These are phyloP conservation scores for Suhomyces taliae DNA, from an alignment of 1,139 yeast genomes.

Conservation along the genomic window DNA sequence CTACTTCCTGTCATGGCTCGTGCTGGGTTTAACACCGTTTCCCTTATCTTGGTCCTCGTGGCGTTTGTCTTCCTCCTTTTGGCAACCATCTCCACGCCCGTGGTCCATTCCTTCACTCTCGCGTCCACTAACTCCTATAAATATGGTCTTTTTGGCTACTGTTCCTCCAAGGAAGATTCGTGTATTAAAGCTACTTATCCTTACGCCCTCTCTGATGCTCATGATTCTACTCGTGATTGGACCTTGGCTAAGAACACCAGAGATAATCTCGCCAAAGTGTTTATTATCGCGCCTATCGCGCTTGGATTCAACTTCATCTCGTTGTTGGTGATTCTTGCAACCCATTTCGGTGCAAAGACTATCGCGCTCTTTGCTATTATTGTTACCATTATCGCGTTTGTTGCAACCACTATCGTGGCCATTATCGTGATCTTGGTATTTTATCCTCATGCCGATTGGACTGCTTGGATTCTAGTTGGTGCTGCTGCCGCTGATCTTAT, in stretches of 20 bases:
- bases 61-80: constrained; percentile 50
- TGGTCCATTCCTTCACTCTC: constrained; percentile 36
- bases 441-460: constrained; percentile 65
- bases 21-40: constrained; percentile 30
- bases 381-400: constrained; percentile 44
- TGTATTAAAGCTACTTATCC: constrained; percentile 38
- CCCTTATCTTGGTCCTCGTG: constrained; percentile 29
- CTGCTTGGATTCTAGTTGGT: constrained; percentile 68
- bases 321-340: constrained; percentile 10
- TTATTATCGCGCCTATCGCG: constrained; percentile 81
- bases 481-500: constrained; percentile 57
- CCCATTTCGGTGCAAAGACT: constrained; percentile 12
- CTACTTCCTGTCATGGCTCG: constrained; percentile 15
- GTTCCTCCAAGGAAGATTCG: constrained; percentile 39
- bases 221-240: constrained; percentile 27
- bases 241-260: constrained; percentile 50
- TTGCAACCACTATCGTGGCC: constrained; percentile 53
- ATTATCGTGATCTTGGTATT: constrained; percentile 56
- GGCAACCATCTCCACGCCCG: constrained; percentile 53
- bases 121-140: constrained; percentile 43
- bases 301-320: constrained; percentile 67
- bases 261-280: constrained; percentile 63
- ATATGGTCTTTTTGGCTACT: constrained; percentile 89
- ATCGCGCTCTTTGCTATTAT: constrained; percentile 26
- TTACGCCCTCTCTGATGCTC: constrained; percentile 21